phyloP scores from a whole-genome alignment of 305 asterid species.

The Fraxinus baroniana region DNA sequence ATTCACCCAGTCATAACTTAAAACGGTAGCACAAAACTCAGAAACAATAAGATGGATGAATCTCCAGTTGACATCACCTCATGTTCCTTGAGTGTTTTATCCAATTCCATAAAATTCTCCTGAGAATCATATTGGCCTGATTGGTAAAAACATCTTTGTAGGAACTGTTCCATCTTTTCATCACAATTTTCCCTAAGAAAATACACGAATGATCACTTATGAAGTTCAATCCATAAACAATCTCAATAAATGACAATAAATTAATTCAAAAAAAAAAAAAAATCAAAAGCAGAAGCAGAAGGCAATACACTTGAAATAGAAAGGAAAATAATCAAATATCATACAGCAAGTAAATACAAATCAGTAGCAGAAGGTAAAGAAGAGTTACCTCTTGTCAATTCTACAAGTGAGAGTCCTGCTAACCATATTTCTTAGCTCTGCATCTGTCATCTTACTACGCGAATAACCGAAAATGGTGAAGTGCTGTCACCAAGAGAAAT shows the following conservation, averaged over 20 bases:
- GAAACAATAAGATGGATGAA: neutral
- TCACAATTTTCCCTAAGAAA: constrained; percentile 76
- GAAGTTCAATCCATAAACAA: neutral
- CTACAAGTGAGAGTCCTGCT: constrained; percentile 94
- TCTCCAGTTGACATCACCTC: constrained; percentile 53
- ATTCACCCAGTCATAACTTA: constrained; percentile 3
- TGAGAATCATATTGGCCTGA: constrained; percentile 83
- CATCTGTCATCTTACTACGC: constrained; percentile 97
- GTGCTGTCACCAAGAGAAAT: constrained; percentile 51
- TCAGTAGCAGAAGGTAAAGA: neutral
- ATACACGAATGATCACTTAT: neutral
- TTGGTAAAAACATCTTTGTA: constrained; percentile 82
- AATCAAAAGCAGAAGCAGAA: neutral
- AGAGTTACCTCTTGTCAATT: constrained; percentile 75
- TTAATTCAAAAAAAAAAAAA: neutral
- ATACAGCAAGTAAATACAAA: neutral
- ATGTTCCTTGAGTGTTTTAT: constrained; percentile 70
- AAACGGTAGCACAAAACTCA: neutral
- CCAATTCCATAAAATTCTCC: constrained; percentile 65
- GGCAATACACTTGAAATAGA: neutral
- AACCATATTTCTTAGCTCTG: constrained; percentile 78
- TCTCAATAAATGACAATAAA: neutral
- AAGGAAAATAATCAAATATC: neutral
- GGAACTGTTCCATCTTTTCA: constrained; percentile 90
- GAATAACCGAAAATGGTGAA: constrained; percentile 91